These are phyloP conservation scores for Hydnum rufescens DNA, from an alignment of 768 basidiomycete species.

Conservation along the genomic window DNA sequence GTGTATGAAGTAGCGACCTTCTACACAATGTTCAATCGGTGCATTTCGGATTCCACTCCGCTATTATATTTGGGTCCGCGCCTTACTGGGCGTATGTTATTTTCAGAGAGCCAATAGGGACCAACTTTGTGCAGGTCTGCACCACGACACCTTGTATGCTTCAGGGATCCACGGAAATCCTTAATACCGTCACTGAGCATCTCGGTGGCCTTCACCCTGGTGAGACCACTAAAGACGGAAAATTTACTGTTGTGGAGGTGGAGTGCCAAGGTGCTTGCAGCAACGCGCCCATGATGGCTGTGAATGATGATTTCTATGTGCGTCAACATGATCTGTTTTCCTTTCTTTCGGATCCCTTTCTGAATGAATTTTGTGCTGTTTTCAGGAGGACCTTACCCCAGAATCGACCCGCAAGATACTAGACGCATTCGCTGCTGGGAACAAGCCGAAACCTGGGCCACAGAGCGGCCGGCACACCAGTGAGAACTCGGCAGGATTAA, in stretches of 20 bases:
- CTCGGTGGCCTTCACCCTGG: constrained; percentile 73
- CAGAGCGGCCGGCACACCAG: constrained; percentile 72
- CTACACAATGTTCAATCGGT: constrained; percentile 99
- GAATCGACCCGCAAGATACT: constrained; percentile 60
- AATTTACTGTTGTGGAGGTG: constrained; percentile 94
- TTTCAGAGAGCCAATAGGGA: constrained; percentile 72
- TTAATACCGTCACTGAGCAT: constrained; percentile 64
- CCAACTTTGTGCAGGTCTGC: constrained; percentile 93
- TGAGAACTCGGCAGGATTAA: constrained; percentile 86
- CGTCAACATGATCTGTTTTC: constrained; percentile 15
- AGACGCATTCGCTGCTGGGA: constrained; percentile 57
- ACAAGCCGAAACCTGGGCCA: constrained; percentile 85
- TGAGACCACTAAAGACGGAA: constrained; percentile 85
- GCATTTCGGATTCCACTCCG: constrained; percentile 14
- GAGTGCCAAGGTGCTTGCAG: constrained; percentile 98
- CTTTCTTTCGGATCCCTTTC: constrained; percentile 4
- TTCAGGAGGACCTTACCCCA: constrained; percentile 67
- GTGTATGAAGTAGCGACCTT: constrained; percentile 99
- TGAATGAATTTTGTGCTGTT: neutral
- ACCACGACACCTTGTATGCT: constrained; percentile 99
- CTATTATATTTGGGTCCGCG: neutral
- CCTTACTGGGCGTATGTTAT: neutral
- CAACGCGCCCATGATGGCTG: constrained; percentile 92
- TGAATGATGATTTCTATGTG: constrained; percentile 95
- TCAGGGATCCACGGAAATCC: constrained; percentile 73